A percentile compares a stretch with the other conserved stretches of the same genome.
phyloP scores from a whole-genome alignment of 2,329 filamentous ascomycete genomes.

The Magnaporthiopsis poae region DNA sequence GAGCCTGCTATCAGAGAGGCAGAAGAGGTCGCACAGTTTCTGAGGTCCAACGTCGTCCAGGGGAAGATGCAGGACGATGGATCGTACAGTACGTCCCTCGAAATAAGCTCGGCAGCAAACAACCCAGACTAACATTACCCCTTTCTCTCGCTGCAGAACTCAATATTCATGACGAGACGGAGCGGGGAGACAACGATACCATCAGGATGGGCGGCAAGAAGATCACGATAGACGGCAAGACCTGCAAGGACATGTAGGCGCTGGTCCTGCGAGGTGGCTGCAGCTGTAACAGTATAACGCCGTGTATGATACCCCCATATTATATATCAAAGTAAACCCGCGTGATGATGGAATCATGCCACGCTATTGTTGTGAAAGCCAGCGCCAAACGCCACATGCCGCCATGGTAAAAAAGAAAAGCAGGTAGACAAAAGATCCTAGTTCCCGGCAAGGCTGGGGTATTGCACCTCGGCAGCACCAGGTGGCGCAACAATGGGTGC shows the following conservation, averaged over 20 bases:
- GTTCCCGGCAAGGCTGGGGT: conserved; percentile 70
- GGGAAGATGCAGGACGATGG: conserved; percentile 47
- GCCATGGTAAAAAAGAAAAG: not conserved
- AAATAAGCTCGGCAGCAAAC: too few relatives aligned
- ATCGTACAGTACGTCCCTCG: conserved; percentile 43
- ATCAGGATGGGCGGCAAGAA: conserved; percentile 54
- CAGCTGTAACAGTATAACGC: conserved; percentile 5
- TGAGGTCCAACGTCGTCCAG: conserved; percentile 81
- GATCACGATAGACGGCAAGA: conserved; percentile 23
- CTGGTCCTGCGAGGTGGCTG: not conserved
- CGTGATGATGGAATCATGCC: not conserved
- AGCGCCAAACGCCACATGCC: not conserved
- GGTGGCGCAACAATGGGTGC: conserved; percentile 64
- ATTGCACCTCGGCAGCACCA: conserved; percentile 66
- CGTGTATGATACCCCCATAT: conserved; percentile 6
- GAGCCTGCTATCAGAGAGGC: conserved; percentile 64
- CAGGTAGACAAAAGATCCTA: conserved; percentile 6
- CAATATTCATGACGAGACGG: conserved; percentile 81
- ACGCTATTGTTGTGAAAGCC: not conserved
- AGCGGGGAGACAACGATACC: conserved; percentile 86
- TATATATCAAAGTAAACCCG: not conserved
- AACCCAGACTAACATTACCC: not conserved
- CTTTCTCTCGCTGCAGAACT: conserved; percentile 47
- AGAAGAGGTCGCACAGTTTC: conserved; percentile 67
- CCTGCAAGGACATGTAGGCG: conserved; percentile 14